Conservation (phyloP, 208 protist genomes). For the Trypanosoma melophagium region DNA sequence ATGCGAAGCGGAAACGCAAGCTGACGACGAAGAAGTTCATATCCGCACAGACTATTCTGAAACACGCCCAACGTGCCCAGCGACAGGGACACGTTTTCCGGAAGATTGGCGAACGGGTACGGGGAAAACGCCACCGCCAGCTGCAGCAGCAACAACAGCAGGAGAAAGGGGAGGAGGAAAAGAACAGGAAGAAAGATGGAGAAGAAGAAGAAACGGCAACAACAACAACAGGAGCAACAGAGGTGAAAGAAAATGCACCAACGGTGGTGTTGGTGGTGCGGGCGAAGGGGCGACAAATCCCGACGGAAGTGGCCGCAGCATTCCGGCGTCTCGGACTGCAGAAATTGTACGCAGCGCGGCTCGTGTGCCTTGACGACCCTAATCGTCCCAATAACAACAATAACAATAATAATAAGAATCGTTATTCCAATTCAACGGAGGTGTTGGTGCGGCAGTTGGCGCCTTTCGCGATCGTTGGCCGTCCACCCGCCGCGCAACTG, state of each 20-base stretch:
- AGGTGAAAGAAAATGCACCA: too few species aligned
- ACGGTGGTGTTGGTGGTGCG: slow-evolving; percentile 62
- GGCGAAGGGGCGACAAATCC: slow-evolving; percentile 78
- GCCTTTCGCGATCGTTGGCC: slow-evolving; percentile 79
- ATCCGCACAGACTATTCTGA: slow-evolving; percentile 80
- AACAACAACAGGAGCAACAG: too few species aligned
- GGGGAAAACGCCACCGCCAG: slow-evolving; percentile 20
- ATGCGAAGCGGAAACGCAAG: slow-evolving; percentile 83
- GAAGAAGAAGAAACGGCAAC: too few species aligned
- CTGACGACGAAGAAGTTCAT: slow-evolving; percentile 87
- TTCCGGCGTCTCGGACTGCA: slow-evolving; percentile 62
- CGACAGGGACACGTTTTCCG: slow-evolving; percentile 64
- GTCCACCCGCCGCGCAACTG: slow-evolving; percentile 72
- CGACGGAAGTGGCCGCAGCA: slow-evolving; percentile 64
- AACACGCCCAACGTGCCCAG: slow-evolving; percentile 79
- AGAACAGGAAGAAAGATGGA: too few species aligned
- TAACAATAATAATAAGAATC: too few species aligned
- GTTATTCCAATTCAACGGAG: slow-evolving; percentile 28
- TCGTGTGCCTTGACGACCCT: slow-evolving; percentile 53
- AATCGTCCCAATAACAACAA: too few species aligned
- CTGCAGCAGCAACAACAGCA: too few species aligned
- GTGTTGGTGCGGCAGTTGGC: slow-evolving; percentile 73
- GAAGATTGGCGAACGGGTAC: slow-evolving; percentile 79
- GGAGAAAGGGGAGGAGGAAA: too few species aligned
- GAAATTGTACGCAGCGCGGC: slow-evolving; percentile 79